Base-by-base conservation (phyloP, 148 eudicot genomes). In the Vaccinium corymbosum region DNA sequence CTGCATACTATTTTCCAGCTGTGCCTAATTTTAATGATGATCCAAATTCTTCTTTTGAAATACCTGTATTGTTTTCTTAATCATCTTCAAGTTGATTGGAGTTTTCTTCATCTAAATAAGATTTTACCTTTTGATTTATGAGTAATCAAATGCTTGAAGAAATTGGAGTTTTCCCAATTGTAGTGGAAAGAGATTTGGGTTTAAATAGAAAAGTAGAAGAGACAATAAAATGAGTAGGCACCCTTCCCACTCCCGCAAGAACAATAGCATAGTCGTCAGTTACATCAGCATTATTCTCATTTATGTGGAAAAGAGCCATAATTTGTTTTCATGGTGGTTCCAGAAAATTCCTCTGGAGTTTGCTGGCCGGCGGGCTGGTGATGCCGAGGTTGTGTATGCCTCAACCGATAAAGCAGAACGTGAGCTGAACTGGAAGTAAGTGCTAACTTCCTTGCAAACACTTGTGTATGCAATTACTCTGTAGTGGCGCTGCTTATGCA, bases 381-480 rank as follows among this genome's bases (percentile, higher is more conserved):
- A 95, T 93, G 94, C 95, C 35, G 99, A 97, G 89, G 42, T 90
- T 76, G 98, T 97, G 62, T 97, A 92, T 87, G 99, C 91, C 81
- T 93, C 97, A 71, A 97, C 98, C 7, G 95, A 87, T 71, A 97
- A 97, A 86, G 99, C 98, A 81, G 95, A 89, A 82, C 89, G 84
- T 3, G 97, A 97, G 84, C 89, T 97, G 85, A 90, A 92, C 71
- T 97, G 99, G 98, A 97, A 93, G 98, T 97, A 92, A 94, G 98
- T 83, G 56, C 4, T 3, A 4, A 9, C 25, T 55, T 52, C 51
- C 48, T 82, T 68, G 59, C 50, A 52, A 64, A 56, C 81, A 9
- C 14, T 56, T 25, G 22, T 3, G 38, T 6, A 32, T 2, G 53
- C 55, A 6, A 8, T 32, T 50, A 46, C 25, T 50, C 46, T 25